Evolutionary conservation across 2,329 filamentous ascomycete genomes (phyloP).

Genomic region (Rhynchosporium secalis): DNA sequence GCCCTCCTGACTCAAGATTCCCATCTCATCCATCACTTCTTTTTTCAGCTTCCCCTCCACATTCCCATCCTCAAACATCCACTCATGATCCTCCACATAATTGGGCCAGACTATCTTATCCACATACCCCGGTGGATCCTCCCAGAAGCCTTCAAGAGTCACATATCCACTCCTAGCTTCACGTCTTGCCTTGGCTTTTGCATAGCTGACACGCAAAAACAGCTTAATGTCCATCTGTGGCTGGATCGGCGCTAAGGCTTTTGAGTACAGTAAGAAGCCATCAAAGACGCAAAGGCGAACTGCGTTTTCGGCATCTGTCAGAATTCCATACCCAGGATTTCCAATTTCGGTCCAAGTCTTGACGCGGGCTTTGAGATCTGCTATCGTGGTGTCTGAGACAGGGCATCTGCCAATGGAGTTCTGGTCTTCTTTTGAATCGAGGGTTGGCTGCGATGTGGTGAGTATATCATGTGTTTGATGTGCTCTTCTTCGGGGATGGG

Average conservation of each 20-base stretch:
- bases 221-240: conserved; percentile 71
- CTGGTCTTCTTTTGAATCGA: conserved; percentile 61
- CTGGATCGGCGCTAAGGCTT: conserved; percentile 52
- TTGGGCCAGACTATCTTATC: conserved; percentile 96
- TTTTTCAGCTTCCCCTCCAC: conserved; percentile 56
- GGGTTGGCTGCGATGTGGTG: conserved; percentile 44
- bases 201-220: conserved; percentile 71
- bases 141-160: conserved; percentile 88
- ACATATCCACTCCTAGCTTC: conserved; percentile 75
- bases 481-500: background rate
- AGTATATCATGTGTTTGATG: conserved; percentile 14
- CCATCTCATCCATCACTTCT: conserved; percentile 46
- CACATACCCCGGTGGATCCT: conserved; percentile 90
- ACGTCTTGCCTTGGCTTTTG: conserved; percentile 62
- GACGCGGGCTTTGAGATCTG: conserved; percentile 49
- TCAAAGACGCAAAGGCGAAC: conserved; percentile 71
- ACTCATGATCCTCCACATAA: conserved; percentile 78
- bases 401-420: conserved; percentile 60
- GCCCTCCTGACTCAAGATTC: conserved; percentile 51
- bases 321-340: conserved; percentile 47
- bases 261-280: conserved; percentile 81
- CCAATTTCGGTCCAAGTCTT: conserved; percentile 48
- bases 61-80: conserved; percentile 72
- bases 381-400: conserved; percentile 50
- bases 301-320: conserved; percentile 19